A percentile compares a stretch with the other conserved stretches of the same genome.
These are phyloP conservation scores for Trichoderma breve DNA, from an alignment of 2,329 filamentous ascomycete genomes.

Conservation along the genomic window DNA sequence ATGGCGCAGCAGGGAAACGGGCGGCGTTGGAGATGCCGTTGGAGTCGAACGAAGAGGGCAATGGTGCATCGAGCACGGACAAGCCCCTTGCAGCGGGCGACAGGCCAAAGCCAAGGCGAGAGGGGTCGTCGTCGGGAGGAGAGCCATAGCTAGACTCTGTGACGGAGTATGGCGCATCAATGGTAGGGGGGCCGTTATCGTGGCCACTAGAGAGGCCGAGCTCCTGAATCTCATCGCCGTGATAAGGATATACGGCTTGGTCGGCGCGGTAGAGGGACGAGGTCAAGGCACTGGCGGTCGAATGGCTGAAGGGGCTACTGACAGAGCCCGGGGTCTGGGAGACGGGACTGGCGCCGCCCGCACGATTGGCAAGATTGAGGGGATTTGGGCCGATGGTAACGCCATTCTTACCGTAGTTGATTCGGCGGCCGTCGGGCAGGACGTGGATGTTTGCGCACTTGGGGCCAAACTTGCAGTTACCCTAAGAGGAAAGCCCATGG, in stretches of 20 bases:
- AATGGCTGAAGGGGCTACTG: conserved; percentile 45
- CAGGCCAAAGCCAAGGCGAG: conserved; percentile 66
- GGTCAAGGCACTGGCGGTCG: conserved; percentile 68
- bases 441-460: conserved; percentile 98
- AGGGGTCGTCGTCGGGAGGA: conserved; percentile 65
- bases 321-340: conserved; percentile 41
- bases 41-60: conserved; percentile 94
- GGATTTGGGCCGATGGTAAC: conserved; percentile 61
- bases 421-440: conserved; percentile 85
- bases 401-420: conserved; percentile 74
- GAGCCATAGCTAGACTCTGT: conserved; percentile 71
- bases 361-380: conserved; percentile 62
- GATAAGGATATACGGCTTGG: conserved; percentile 39
- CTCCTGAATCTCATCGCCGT: conserved; percentile 37
- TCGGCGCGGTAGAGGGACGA: conserved; percentile 48
- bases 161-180: conserved; percentile 59
- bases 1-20: conserved; percentile 72
- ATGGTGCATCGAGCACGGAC: conserved; percentile 89
- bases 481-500: conserved; percentile 49
- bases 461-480: conserved; percentile 97
- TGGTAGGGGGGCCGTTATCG: conserved; percentile 56
- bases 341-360: conserved; percentile 47
- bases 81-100: conserved; percentile 72
- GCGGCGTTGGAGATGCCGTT: conserved; percentile 92
- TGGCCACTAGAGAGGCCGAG: conserved; percentile 30